Evolutionary conservation across 2,329 filamentous ascomycete genomes (phyloP).

Genomic region (Cryphonectria carpinicola): DNA sequence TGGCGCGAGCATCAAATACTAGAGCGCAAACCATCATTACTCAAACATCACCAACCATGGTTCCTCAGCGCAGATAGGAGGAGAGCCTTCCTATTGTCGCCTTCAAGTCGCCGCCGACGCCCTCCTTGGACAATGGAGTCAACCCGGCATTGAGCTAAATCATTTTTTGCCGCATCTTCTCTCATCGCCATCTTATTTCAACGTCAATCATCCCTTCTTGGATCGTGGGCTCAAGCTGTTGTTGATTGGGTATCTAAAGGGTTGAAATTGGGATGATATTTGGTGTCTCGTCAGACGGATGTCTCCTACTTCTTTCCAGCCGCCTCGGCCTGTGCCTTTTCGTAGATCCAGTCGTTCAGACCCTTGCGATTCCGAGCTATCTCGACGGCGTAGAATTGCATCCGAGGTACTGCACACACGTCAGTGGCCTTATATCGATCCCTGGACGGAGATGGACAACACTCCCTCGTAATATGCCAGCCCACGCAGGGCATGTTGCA

Average conservation of each 20-base stretch:
- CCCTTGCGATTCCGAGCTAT: slow-evolving; percentile 82
- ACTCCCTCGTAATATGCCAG: slow-evolving; percentile 68
- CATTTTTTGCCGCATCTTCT: not conserved
- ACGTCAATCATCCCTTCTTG: too few species aligned
- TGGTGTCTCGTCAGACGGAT: not conserved
- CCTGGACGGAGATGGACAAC: slow-evolving; percentile 41
- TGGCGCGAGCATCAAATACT: not conserved
- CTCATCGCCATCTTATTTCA: too few species aligned
- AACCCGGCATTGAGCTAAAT: not conserved
- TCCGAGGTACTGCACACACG: slow-evolving; percentile 51
- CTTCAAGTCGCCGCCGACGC: not conserved
- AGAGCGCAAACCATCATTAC: not conserved
- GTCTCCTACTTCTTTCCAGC: slow-evolving; percentile 38
- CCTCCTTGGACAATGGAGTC: not conserved
- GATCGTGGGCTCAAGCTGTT: not conserved
- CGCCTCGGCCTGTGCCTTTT: slow-evolving; percentile 71
- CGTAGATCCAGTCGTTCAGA: slow-evolving; percentile 96
- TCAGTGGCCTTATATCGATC: slow-evolving; percentile 45
- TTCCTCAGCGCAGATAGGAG: not conserved
- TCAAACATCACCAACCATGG: not conserved
- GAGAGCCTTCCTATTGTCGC: not conserved
- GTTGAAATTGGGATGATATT: not conserved
- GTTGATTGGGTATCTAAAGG: slow-evolving; percentile 18
- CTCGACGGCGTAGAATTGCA: slow-evolving; percentile 84
- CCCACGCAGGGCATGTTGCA: slow-evolving; percentile 51